Percentiles rank a stretch among this genome's conserved stretches.
phyloP scores from a whole-genome alignment of 495 filamentous ascomycete genomes.

The Penicillium roqueforti region DNA sequence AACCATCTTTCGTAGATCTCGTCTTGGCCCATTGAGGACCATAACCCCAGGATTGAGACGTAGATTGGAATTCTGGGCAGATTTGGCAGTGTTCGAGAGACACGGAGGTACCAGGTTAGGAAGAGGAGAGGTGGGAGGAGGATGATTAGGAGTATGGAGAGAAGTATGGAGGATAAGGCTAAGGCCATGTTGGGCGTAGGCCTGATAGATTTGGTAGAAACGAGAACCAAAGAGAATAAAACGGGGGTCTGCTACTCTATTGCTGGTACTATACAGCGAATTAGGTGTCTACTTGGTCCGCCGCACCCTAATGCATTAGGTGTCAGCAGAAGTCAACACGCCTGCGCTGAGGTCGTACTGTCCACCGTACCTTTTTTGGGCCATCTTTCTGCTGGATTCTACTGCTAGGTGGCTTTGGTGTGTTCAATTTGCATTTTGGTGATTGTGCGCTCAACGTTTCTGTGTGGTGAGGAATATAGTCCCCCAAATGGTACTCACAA shows the following conservation, averaged over 20 bases:
- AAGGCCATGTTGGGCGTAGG: background rate
- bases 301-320: background rate
- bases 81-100: conserved; percentile 24
- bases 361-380: background rate
- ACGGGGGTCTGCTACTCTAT: background rate
- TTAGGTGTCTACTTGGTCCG: background rate
- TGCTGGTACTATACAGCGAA: background rate
- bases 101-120: conserved; percentile 24
- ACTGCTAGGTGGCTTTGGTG: background rate
- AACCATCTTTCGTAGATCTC: conserved; percentile 32
- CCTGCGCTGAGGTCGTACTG: background rate
- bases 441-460: background rate
- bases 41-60: conserved; percentile 32
- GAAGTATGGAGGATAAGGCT: background rate
- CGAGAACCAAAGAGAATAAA: background rate
- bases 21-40: conserved; percentile 33
- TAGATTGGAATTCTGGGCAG: conserved; percentile 33
- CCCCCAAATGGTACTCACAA: no score
- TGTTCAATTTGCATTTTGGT: background rate
- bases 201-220: background rate
- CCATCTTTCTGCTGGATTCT: background rate
- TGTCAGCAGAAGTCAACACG: conserved; percentile 7
- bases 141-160: background rate
- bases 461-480: no score
- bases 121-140: conserved; percentile 10